phyloP scores from a whole-genome alignment of 2,329 filamentous ascomycete genomes.

The Aspergillus fumigatiaffinis region DNA sequence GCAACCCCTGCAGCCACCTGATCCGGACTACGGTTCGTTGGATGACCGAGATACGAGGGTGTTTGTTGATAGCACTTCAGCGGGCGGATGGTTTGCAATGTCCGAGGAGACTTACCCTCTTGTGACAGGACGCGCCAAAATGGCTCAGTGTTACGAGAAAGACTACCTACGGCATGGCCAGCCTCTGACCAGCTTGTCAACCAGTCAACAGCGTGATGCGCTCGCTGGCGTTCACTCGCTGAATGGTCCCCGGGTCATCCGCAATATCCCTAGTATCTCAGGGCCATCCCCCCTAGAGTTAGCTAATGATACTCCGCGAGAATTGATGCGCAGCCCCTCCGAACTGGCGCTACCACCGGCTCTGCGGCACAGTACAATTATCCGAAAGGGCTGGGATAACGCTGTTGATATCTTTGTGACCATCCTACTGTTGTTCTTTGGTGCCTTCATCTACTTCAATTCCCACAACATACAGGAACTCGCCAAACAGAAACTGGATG shows the following conservation, averaged over 20 bases:
- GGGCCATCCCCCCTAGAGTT: constrained; percentile 33
- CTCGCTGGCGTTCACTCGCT: constrained; percentile 70
- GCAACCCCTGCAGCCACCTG: constrained; percentile 67
- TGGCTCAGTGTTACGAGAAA: constrained; percentile 55
- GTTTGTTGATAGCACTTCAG: constrained; percentile 80
- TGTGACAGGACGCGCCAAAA: constrained; percentile 65
- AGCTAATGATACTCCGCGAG: constrained; percentile 37
- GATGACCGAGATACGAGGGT: constrained; percentile 61
- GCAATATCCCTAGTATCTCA: constrained; percentile 45
- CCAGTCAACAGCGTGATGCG: constrained; percentile 53
- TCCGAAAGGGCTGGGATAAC: constrained; percentile 45
- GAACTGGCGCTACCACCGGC: constrained; percentile 37
- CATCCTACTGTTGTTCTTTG: constrained; percentile 37
- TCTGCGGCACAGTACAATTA: constrained; percentile 40
- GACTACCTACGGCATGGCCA: constrained; percentile 42
- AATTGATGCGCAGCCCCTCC: constrained; percentile 32
- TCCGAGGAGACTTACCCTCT: constrained; percentile 83
- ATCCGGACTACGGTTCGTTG: constrained; percentile 39
- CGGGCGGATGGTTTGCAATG: constrained; percentile 91
- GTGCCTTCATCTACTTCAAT: constrained; percentile 43
- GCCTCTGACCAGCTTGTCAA: constrained; percentile 35
- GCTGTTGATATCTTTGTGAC: constrained; percentile 43
- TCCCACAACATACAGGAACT: constrained; percentile 38
- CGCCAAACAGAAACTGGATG: constrained; percentile 42
- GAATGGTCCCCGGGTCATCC: constrained; percentile 41